phyloP scores from a whole-genome alignment of 192 early-diverging fungal genomes.

The Diversispora epigaea region DNA sequence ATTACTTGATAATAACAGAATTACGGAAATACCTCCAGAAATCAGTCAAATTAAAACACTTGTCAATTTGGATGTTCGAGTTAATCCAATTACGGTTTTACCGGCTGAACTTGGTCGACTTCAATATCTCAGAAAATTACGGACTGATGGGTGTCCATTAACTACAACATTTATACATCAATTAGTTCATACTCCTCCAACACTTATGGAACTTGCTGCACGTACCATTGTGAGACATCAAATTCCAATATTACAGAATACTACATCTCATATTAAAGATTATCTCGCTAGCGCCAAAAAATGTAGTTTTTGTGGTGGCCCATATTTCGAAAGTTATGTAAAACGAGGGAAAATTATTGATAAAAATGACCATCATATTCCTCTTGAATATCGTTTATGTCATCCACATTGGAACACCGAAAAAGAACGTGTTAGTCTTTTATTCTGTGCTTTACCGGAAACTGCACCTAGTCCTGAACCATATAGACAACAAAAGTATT shows the following conservation, averaged over 20 bases:
- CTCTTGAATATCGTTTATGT: conserved; percentile 73
- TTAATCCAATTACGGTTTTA: conserved; percentile 64
- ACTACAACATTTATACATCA: conserved; percentile 45
- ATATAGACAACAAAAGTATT: conserved; percentile 1
- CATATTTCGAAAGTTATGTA: conserved; percentile 67
- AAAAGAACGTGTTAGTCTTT: conserved; percentile 57
- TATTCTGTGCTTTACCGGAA: conserved; percentile 64
- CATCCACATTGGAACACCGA: conserved; percentile 74
- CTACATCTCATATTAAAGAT: conserved; percentile 56
- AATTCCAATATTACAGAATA: conserved; percentile 51
- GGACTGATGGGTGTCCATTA: conserved; percentile 56
- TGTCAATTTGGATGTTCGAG: conserved; percentile 61
- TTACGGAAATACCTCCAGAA: conserved; percentile 62
- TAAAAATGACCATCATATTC: conserved; percentile 52
- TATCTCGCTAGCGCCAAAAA: conserved; percentile 59
- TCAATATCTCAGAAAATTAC: conserved; percentile 64
- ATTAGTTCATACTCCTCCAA: conserved; percentile 54
- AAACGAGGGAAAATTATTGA: conserved; percentile 64
- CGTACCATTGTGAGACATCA: conserved; percentile 69
- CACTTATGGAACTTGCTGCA: conserved; percentile 75
- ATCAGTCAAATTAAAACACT: conserved; percentile 62
- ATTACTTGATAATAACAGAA: conserved; percentile 58
- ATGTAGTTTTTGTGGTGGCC: conserved; percentile 79
- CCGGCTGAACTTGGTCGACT: conserved; percentile 73
- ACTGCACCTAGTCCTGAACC: conserved; percentile 51